Evolutionary conservation across 352 stramenopile genomes (phyloP).

Genomic region (Pythium rishiriense): DNA sequence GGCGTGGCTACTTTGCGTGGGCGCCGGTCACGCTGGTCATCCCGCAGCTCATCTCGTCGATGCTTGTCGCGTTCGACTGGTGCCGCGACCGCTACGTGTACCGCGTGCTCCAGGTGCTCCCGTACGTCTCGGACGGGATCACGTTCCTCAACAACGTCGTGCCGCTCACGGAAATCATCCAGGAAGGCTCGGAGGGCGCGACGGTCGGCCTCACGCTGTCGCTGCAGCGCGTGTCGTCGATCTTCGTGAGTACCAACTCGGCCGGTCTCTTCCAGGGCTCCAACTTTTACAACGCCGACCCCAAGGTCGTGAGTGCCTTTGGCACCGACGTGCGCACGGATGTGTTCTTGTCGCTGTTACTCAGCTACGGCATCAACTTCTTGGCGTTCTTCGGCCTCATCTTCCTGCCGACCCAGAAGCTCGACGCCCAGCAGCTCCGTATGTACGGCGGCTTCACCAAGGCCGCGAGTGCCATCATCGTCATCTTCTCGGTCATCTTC

Average conservation of each 20-base stretch:
- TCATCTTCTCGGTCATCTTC: conserved; percentile 24
- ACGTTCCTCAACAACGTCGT: conserved; percentile 53
- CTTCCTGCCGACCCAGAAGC: conserved; percentile 37
- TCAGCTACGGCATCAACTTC: conserved; percentile 56
- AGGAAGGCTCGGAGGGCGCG: conserved; percentile 61
- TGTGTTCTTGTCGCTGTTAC: conserved; percentile 52
- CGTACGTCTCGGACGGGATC: conserved; percentile 56
- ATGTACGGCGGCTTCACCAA: conserved; percentile 42
- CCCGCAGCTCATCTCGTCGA: conserved; percentile 44
- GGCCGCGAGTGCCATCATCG: conserved; percentile 25
- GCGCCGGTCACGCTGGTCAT: conserved; percentile 51
- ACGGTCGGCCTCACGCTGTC: conserved; percentile 62
- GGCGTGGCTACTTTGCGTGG: conserved; percentile 57
- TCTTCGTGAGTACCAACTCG: conserved; percentile 58
- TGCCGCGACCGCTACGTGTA: conserved; percentile 62
- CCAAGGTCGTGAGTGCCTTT: conserved; percentile 32
- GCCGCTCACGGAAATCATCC: conserved; percentile 64
- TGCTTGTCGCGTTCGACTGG: conserved; percentile 44
- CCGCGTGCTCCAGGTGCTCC: conserved; percentile 46
- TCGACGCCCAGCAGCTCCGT: conserved; percentile 38
- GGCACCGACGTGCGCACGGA: conserved; percentile 38
- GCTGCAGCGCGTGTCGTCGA: conserved; percentile 54
- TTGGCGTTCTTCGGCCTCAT: conserved; percentile 56
- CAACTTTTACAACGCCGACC: conserved; percentile 43
- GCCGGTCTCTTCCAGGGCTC: conserved; percentile 45